phyloP scores from a whole-genome alignment of 1,284 basidiomycete species.

The Sparassis latifolia region DNA sequence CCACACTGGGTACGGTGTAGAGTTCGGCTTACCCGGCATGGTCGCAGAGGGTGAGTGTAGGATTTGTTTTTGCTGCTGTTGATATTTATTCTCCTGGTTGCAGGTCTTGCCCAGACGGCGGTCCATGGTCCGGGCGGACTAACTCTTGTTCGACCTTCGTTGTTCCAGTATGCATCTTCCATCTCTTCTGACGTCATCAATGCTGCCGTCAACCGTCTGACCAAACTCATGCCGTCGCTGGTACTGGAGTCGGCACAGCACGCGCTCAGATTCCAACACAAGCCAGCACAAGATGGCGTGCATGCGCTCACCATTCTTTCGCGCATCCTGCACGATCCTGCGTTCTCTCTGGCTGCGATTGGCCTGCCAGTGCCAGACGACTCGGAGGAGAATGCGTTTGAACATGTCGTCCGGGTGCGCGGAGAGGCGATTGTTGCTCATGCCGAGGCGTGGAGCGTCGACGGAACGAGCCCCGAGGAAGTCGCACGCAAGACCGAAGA shows the following conservation, averaged over 20 bases:
- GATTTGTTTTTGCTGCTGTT: too few relatives aligned
- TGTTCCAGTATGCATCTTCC: slow-evolving; percentile 18
- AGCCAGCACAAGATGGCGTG: slow-evolving; percentile 12
- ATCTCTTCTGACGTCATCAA: slow-evolving; percentile 4
- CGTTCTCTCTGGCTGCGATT: slow-evolving; percentile 31
- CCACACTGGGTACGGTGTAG: slow-evolving; percentile 55
- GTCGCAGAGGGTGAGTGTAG: slow-evolving; percentile 48
- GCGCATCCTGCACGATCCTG: slow-evolving; percentile 32
- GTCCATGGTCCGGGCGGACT: slow-evolving; percentile 21
- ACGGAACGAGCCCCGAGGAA: slow-evolving; percentile 27
- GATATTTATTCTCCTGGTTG: background rate
- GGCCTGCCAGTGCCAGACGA: slow-evolving; percentile 30
- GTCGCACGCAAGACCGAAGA: slow-evolving; percentile 39
- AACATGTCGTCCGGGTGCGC: slow-evolving; percentile 20
- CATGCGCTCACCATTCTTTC: slow-evolving; percentile 34
- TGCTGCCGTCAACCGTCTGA: slow-evolving; percentile 11
- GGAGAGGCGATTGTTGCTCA: slow-evolving; percentile 36
- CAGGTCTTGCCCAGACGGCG: slow-evolving; percentile 32
- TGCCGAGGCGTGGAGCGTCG: slow-evolving; percentile 44
- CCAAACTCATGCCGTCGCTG: slow-evolving; percentile 15
- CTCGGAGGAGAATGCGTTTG: slow-evolving; percentile 21
- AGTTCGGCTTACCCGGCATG: slow-evolving; percentile 58
- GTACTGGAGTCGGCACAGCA: slow-evolving; percentile 5
- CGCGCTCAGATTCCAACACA: slow-evolving; percentile 7
- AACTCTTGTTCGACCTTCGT: slow-evolving; percentile 20